A percentile compares a stretch with the other conserved stretches of the same genome.
Evolutionary conservation across 106 monocot genomes (phyloP).

Genomic region (Dendrobium catenatum): DNA sequence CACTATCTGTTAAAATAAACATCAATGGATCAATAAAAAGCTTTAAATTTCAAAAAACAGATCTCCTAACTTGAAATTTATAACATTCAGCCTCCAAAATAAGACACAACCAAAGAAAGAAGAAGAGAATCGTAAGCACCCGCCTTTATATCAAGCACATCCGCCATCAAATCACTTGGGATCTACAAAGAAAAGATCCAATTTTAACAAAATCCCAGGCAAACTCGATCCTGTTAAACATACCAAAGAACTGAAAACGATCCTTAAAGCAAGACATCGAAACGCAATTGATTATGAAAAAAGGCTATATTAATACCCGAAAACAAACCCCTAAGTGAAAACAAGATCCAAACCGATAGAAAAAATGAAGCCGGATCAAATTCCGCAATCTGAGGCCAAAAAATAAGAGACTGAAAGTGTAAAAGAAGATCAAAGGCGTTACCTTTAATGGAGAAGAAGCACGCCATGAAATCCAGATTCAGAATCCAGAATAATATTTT

Average conservation of each 20-base stretch:
- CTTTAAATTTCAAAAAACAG: background rate
- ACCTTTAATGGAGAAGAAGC: background rate
- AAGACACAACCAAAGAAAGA: background rate
- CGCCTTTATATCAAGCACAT: too few relatives aligned
- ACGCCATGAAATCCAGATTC: background rate
- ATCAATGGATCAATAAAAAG: background rate
- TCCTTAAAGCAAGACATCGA: background rate
- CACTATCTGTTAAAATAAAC: background rate
- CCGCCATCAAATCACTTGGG: background rate
- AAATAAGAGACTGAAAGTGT: background rate
- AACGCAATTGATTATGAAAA: background rate
- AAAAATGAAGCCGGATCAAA: background rate
- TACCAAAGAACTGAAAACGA: background rate
- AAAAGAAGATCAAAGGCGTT: background rate
- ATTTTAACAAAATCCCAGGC: background rate
- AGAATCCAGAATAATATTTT: background rate
- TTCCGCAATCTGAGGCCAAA: background rate
- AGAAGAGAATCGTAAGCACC: background rate
- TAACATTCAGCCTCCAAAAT: background rate
- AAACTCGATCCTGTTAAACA: background rate
- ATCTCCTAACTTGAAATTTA: background rate
- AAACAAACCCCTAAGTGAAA: background rate
- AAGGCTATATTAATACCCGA: background rate
- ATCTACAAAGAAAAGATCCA: background rate
- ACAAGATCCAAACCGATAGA: background rate